Evolutionary conservation across 495 filamentous ascomycete genomes (phyloP).

Genomic region (Bombardia bombarda): DNA sequence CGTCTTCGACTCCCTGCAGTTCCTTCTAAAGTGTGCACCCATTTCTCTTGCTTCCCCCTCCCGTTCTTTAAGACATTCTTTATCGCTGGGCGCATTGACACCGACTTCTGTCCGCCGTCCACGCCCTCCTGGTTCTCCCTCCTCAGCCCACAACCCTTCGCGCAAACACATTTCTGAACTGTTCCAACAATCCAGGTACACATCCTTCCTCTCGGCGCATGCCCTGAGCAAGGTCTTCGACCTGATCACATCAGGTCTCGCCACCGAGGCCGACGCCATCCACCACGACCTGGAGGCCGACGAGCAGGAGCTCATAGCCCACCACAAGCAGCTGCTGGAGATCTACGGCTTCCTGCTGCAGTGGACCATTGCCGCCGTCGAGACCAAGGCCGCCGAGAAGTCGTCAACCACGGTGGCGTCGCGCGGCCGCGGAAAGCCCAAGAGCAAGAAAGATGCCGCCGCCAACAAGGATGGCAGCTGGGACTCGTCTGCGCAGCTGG

Average conservation of each 20-base stretch:
- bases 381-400: slow-evolving; percentile 89
- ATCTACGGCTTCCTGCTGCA: slow-evolving; percentile 92
- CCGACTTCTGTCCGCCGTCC: slow-evolving; percentile 6
- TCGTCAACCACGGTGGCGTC: slow-evolving; percentile 59
- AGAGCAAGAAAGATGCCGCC: slow-evolving; percentile 56
- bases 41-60: slow-evolving; percentile 32
- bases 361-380: slow-evolving; percentile 88
- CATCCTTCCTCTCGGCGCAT: slow-evolving; percentile 68
- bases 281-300: slow-evolving; percentile 83
- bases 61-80: slow-evolving; percentile 1
- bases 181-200: slow-evolving; percentile 66
- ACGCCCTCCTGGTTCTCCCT: slow-evolving; percentile 2
- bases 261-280: slow-evolving; percentile 81
- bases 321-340: slow-evolving; percentile 86
- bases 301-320: slow-evolving; percentile 75
- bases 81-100: slow-evolving; percentile 2
- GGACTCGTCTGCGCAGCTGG: slow-evolving; percentile 83
- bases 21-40: slow-evolving; percentile 90
- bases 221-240: slow-evolving; percentile 91
- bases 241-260: slow-evolving; percentile 83
- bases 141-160: background rate
- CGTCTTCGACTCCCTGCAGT: slow-evolving; percentile 86
- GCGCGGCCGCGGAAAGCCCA: slow-evolving; percentile 67
- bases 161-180: slow-evolving; percentile 49
- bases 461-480: slow-evolving; percentile 61